Percentiles rank a stretch among this genome's conserved stretches.
phyloP scores from a whole-genome alignment of 306 rosid genomes.

The Pyrus betulifolia region DNA sequence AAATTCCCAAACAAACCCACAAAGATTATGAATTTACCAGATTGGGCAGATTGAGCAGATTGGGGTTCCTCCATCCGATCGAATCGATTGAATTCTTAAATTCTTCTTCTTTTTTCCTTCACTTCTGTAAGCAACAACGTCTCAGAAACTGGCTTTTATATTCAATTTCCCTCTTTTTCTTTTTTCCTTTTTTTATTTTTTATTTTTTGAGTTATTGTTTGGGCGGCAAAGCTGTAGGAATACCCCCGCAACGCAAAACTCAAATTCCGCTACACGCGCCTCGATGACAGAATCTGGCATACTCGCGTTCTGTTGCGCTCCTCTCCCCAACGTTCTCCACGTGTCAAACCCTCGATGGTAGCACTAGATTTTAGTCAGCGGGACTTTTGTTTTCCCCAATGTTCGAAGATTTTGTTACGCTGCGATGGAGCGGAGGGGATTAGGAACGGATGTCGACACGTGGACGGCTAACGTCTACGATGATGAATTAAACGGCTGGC shows the following conservation, averaged over 20 bases:
- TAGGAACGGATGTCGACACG: neutral
- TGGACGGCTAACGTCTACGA: neutral
- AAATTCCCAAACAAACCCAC: neutral
- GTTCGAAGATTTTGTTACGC: neutral
- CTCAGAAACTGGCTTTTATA: neutral
- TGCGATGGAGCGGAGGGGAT: neutral
- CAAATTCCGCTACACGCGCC: conserved; percentile 12
- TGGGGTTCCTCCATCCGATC: conserved; percentile 37
- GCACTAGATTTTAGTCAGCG: neutral
- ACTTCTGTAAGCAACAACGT: neutral
- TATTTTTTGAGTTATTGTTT: conserved; percentile 3
- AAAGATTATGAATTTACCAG: neutral
- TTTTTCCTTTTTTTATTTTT: neutral
- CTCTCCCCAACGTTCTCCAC: neutral
- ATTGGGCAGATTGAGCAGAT: conserved; percentile 20
- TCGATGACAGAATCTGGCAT: neutral
- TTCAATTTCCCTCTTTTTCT: neutral
- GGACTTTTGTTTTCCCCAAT: neutral
- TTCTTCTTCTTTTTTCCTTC: neutral
- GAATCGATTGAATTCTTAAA: conserved; percentile 9
- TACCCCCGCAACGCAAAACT: conserved; percentile 8
- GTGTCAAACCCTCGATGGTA: neutral
- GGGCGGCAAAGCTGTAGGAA: conserved; percentile 43
- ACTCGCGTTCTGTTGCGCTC: neutral
- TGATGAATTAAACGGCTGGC: conserved; percentile 13